phyloP scores from a whole-genome alignment of 2,329 filamentous ascomycete genomes.

The Ophiocordyceps camponoti-saundersi region DNA sequence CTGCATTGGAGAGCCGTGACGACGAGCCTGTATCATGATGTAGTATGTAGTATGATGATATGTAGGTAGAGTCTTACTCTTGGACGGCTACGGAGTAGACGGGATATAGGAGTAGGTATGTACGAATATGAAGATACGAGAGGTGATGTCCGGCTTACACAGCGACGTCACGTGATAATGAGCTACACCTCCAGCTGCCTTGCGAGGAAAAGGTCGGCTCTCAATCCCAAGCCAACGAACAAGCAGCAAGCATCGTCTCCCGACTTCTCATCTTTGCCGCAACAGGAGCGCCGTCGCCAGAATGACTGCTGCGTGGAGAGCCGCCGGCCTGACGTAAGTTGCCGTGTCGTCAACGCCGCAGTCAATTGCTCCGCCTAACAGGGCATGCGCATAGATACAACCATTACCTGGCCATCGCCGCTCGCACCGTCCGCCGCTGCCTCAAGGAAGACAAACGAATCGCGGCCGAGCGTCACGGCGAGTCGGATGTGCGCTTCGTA shows the following conservation, averaged over 20 bases:
- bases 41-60: neutral
- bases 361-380: neutral
- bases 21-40: neutral
- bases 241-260: conserved; percentile 9
- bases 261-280: conserved; percentile 8
- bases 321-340: conserved; percentile 85
- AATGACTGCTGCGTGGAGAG: conserved; percentile 98
- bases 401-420: conserved; percentile 92
- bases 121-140: too few species aligned
- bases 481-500: conserved; percentile 75
- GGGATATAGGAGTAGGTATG: too few species aligned
- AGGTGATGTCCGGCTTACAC: too few species aligned
- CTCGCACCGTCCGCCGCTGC: conserved; percentile 87
- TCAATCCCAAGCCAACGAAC: neutral
- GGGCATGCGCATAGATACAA: conserved; percentile 61
- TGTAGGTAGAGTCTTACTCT: too few species aligned
- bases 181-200: neutral
- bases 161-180: neutral
- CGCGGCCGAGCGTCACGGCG: conserved; percentile 71
- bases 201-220: neutral
- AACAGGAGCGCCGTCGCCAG: conserved; percentile 32
- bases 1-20: neutral
- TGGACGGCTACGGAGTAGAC: too few species aligned
- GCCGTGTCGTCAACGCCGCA: conserved; percentile 14
- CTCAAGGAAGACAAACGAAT: conserved; percentile 92